Base-by-base conservation (phyloP, 2,329 filamentous ascomycete species). In the Sordariomycetes sp. region DNA sequence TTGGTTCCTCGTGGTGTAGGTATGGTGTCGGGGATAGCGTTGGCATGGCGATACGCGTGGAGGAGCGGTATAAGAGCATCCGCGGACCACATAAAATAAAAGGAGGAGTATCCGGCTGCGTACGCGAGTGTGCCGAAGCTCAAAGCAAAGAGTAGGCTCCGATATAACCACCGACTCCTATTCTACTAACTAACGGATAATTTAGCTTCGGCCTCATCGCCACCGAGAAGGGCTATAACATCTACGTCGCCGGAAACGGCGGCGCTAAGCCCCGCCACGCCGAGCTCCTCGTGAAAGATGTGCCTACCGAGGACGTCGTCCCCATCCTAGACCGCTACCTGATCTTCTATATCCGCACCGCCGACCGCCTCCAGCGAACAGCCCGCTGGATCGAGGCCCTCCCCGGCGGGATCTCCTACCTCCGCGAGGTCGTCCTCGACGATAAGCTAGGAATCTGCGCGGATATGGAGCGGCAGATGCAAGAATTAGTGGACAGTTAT, bases 301-400 rank as follows among this genome's bases (percentile, higher is more conserved):
- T 95, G 0, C 82, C 89, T 0, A 87, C 89, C 0, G 83, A 89
- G 55, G 87, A 95, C 64, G 85, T 95, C 10, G 78, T 95, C 10
- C 83, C 89, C 1, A 87, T 96, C 59, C 76, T 96, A 2, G 91
- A 96, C 68, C 85, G 91, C 52, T 96, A 94, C 66, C 79, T 96
- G 25, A 89, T 91, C 72, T 92, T 96, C 75, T 96, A 96, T 72
- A 94, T 96, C 65, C 87, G 90, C 62, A 95, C 91, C 0, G 90
- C 89, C 52, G 90, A 96, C 73, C 90, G 88, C 66, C 81, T 96
- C 0, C 90, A 96, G 70, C 82, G 90, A 54, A 96, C 90, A 28
- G 90, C 90, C 0, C 80, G 89, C 25, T 96, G 90, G 90, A 76
- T 96, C 42, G 90, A 96, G 69, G 80, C 79, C 56, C 78, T 95